A percentile compares a stretch with the other conserved stretches of the same genome.
These are phyloP conservation scores for Coelastrella sp. DNA, from an alignment of 139 green algal genomes.

Conservation along the genomic window DNA sequence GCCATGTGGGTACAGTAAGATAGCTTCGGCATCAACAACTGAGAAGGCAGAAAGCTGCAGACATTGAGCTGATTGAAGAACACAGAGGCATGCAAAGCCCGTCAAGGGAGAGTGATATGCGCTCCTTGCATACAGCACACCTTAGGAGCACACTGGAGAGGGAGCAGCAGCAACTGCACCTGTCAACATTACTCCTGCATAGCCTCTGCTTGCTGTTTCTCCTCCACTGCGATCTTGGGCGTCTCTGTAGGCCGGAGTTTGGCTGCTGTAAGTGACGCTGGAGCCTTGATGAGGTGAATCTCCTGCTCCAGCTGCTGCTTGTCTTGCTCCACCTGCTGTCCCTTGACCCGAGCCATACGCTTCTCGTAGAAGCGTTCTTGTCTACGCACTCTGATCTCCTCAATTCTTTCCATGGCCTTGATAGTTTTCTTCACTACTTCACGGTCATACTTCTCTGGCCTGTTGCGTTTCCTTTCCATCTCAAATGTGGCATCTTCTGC, in stretches of 20 bases:
- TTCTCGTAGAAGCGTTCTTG: constrained; percentile 93
- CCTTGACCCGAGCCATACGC: constrained; percentile 82
- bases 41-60: neutral
- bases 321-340: constrained; percentile 68
- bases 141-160: neutral
- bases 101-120: neutral
- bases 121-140: neutral
- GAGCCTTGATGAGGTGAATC: constrained; percentile 90
- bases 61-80: neutral
- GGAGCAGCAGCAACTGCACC: neutral
- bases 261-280: constrained; percentile 49
- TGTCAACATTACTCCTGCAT: constrained; percentile 74
- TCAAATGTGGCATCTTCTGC: constrained; percentile 96
- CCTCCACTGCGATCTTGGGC: constrained; percentile 61
- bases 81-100: neutral
- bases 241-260: constrained; percentile 59
- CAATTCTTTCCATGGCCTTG: constrained; percentile 92
- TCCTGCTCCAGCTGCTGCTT: constrained; percentile 89
- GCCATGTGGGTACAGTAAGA: no score
- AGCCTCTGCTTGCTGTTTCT: constrained; percentile 44
- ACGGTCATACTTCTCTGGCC: constrained; percentile 96
- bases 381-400: constrained; percentile 81
- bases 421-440: constrained; percentile 93
- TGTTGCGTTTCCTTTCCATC: constrained; percentile 94
- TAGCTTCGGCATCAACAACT: no score